Percentiles rank a stretch among this genome's conserved stretches.
Conservation (phyloP, 306 rosid genomes). For the Quercus ilex region DNA sequence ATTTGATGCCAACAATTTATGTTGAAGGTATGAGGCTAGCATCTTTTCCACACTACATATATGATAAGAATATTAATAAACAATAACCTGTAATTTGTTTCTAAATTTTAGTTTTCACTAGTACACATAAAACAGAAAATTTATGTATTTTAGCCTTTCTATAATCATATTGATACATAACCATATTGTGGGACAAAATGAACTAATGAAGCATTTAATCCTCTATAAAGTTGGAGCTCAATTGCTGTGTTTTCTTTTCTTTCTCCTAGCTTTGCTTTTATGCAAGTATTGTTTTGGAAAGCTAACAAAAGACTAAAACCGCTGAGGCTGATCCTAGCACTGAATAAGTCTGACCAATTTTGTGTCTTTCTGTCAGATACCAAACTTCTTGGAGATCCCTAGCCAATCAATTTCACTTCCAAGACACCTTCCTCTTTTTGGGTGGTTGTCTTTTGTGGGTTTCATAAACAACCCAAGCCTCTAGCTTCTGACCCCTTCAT, state of each 20-base stretch:
- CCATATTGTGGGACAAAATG: not conserved
- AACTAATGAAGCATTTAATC: not conserved
- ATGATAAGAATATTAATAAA: not conserved
- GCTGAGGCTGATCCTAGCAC: not conserved
- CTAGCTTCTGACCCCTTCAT: conserved; percentile 67
- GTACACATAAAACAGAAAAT: not conserved
- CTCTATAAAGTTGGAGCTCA: conserved; percentile 29
- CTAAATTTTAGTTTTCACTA: not conserved
- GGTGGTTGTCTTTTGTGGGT: not conserved
- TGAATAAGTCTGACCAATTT: not conserved
- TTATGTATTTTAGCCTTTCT: not conserved
- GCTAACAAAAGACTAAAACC: not conserved
- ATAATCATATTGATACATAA: not conserved
- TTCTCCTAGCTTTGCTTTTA: not conserved
- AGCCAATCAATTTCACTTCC: not conserved
- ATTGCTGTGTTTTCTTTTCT: not conserved
- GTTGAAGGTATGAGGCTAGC: not conserved
- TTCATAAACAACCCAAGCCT: conserved; percentile 48
- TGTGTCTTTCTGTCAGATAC: not conserved
- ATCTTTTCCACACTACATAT: not conserved
- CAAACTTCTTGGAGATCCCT: not conserved
- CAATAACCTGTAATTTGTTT: not conserved
- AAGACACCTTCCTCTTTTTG: conserved; percentile 3
- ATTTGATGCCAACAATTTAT: not conserved
- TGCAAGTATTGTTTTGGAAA: not conserved